phyloP scores from a whole-genome alignment of 169 alveolate species.

The Plasmodium knowlesi region DNA sequence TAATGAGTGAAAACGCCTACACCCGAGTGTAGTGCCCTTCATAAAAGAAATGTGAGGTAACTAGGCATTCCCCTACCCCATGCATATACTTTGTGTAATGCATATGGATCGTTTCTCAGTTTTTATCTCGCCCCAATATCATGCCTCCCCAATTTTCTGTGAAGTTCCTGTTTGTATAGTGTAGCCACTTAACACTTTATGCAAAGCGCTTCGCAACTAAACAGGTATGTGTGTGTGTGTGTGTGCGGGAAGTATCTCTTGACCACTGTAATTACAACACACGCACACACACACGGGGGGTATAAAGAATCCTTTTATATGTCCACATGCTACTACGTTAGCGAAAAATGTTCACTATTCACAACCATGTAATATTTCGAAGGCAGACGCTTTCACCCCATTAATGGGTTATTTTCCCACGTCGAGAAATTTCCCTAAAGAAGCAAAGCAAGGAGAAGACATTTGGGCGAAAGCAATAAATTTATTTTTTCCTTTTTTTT shows the following conservation, averaged over 20 bases:
- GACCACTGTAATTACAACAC: not conserved
- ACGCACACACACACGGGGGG: not conserved
- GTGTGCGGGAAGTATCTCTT: not conserved
- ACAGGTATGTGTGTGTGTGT: not conserved
- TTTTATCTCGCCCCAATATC: not conserved
- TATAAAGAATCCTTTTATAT: not conserved
- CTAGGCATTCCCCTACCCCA: not conserved
- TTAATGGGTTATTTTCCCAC: not conserved
- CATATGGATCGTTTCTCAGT: not conserved
- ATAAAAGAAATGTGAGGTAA: not conserved
- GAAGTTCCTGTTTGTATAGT: not conserved
- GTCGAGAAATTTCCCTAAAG: not conserved
- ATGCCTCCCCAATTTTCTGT: not conserved
- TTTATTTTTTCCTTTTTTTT: not conserved
- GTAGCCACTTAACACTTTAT: not conserved
- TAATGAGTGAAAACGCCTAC: not conserved
- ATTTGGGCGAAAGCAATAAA: not conserved
- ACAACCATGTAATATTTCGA: not conserved
- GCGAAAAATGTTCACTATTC: not conserved
- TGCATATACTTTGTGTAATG: not conserved
- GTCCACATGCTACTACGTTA: not conserved
- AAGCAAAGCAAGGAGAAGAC: not conserved
- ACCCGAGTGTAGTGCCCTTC: not conserved
- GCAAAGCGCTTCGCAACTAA: not conserved
- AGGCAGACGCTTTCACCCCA: not conserved